A percentile compares a stretch with the other conserved stretches of the same genome.
Evolutionary conservation across 2,329 filamentous ascomycete species (phyloP).

Genomic region (Zymoseptoria tritici): DNA sequence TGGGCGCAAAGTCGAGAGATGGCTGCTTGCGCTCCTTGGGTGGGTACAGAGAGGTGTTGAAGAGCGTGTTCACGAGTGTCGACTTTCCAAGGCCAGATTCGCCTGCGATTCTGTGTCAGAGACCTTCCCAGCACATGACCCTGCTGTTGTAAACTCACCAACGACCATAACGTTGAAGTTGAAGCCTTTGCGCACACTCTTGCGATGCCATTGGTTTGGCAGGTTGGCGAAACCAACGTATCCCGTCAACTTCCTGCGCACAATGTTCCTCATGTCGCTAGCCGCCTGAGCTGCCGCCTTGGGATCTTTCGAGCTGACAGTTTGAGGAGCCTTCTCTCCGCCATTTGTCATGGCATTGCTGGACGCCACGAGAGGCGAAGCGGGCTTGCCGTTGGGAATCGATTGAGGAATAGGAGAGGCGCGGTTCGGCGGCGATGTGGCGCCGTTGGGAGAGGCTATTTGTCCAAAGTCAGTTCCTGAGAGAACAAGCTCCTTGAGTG

Average conservation of each 20-base stretch:
- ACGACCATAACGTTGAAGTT: slow-evolving; percentile 99
- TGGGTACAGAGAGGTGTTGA: slow-evolving; percentile 98
- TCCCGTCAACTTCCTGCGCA: slow-evolving; percentile 94
- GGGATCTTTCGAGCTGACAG: slow-evolving; percentile 57
- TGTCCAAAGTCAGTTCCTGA: slow-evolving; percentile 13
- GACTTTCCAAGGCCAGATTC: slow-evolving; percentile 99
- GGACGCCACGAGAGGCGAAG: slow-evolving; percentile 51
- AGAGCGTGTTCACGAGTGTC: slow-evolving; percentile 96
- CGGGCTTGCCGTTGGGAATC: slow-evolving; percentile 43
- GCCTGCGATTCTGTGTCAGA: slow-evolving; percentile 49
- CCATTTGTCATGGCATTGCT: slow-evolving; percentile 50
- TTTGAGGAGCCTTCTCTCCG: slow-evolving; percentile 45
- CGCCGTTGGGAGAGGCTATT: slow-evolving; percentile 39
- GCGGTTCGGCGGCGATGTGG: slow-evolving; percentile 37
- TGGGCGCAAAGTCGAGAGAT: slow-evolving; percentile 95
- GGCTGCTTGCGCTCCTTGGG: slow-evolving; percentile 98
- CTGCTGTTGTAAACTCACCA: slow-evolving; percentile 55
- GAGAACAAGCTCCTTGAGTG: slow-evolving; percentile 11
- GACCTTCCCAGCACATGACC: neutral
- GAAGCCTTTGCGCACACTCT: slow-evolving; percentile 99
- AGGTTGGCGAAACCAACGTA: slow-evolving; percentile 98
- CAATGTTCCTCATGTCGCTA: slow-evolving; percentile 75
- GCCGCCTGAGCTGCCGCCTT: slow-evolving; percentile 47
- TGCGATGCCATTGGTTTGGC: slow-evolving; percentile 99
- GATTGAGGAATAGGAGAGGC: slow-evolving; percentile 40